phyloP scores from a whole-genome alignment of 2,329 filamentous ascomycete species.

The Xylariaceae sp. region DNA sequence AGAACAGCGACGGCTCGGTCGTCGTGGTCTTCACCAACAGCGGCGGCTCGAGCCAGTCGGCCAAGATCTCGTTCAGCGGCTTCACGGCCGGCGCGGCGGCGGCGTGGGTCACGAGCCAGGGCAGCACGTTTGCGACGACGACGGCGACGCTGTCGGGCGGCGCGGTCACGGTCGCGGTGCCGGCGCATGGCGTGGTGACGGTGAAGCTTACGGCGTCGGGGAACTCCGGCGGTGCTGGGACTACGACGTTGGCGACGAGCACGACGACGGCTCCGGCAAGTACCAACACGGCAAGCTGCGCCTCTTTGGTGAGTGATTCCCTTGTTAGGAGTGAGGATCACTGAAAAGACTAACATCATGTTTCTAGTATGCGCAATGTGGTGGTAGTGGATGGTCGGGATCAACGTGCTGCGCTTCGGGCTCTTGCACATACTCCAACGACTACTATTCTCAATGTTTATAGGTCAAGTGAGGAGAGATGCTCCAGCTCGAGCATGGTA shows the following conservation, averaged over 20 bases:
- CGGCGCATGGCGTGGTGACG: conserved; percentile 14
- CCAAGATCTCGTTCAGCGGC: conserved; percentile 8
- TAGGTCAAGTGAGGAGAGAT: neutral
- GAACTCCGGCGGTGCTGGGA: neutral
- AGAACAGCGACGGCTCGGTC: conserved; percentile 12
- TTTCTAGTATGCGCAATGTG: conserved; percentile 3
- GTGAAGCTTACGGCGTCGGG: conserved; percentile 8
- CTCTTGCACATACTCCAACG: neutral
- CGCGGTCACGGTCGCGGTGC: conserved; percentile 11
- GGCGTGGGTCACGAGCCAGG: conserved; percentile 14
- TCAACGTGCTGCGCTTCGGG: conserved; percentile 1
- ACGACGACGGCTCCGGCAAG: neutral
- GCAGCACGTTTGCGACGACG: conserved; percentile 8
- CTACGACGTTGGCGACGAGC: neutral
- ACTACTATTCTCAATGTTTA: conserved; percentile 2
- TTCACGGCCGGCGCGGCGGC: conserved; percentile 5
- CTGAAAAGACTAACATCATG: neutral
- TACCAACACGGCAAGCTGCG: neutral
- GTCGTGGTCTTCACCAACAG: conserved; percentile 11
- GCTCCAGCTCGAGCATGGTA: no score
- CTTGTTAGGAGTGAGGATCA: neutral
- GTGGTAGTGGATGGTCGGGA: neutral
- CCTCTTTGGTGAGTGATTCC: conserved; percentile 2
- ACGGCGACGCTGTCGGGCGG: conserved; percentile 5
- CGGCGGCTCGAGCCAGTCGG: conserved; percentile 9